Conservation (phyloP, 805 yeast species). For the Ogataea nitratoaversa region DNA sequence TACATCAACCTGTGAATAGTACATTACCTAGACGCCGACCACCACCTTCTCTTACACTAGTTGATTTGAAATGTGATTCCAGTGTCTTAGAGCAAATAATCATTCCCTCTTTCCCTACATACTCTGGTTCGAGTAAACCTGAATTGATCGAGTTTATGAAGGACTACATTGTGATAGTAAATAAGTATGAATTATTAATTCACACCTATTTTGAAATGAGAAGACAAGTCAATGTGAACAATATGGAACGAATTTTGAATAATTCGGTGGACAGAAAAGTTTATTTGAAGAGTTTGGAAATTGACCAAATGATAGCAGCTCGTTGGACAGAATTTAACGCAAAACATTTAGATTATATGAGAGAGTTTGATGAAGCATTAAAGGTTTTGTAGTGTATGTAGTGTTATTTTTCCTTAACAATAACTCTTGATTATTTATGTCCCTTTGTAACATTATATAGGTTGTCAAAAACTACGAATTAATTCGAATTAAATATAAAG, state of each 20-base stretch:
- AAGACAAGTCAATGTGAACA: conserved; percentile 10
- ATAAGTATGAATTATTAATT: conserved; percentile 11
- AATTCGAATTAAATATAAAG: too few species aligned
- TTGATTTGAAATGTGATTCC: conserved; percentile 18
- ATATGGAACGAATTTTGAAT: conserved; percentile 12
- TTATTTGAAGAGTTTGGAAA: conserved; percentile 15
- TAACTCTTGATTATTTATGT: too few species aligned
- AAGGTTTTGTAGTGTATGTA: background rate
- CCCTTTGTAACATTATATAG: too few species aligned
- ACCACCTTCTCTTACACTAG: conserved; percentile 9
- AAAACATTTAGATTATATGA: conserved; percentile 6
- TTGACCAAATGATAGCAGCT: conserved; percentile 11
- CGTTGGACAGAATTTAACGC: conserved; percentile 10
- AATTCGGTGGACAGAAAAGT: conserved; percentile 6
- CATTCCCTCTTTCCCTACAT: conserved; percentile 1
- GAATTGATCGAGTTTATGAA: conserved; percentile 2
- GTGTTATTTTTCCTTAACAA: too few species aligned
- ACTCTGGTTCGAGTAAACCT: conserved; percentile 2
- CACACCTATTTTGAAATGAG: conserved; percentile 11
- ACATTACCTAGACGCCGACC: conserved; percentile 13
- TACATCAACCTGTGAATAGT: conserved; percentile 19
- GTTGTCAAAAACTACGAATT: too few species aligned
- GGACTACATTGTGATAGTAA: conserved; percentile 8
- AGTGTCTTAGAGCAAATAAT: background rate
- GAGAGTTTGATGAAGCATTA: background rate